Evolutionary conservation across 1,284 basidiomycete species (phyloP).

Genomic region (Ceratobasidium sp.): DNA sequence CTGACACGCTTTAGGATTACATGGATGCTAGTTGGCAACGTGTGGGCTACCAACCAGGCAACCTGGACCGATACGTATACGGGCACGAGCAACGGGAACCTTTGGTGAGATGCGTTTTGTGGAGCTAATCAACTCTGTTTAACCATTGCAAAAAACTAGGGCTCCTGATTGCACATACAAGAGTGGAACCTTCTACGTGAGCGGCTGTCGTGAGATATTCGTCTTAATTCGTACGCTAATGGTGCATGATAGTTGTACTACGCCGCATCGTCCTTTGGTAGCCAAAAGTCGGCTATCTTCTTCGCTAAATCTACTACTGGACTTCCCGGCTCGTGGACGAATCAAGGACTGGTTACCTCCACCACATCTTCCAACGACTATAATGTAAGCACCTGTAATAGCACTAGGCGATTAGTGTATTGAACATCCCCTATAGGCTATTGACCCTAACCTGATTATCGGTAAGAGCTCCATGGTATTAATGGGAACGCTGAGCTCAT

Average conservation of each 20-base stretch:
- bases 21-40: constrained; percentile 65
- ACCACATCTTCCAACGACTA: constrained; percentile 61
- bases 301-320: constrained; percentile 51
- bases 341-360: constrained; percentile 66
- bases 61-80: constrained; percentile 67
- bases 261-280: constrained; percentile 54
- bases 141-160: no score
- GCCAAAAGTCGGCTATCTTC: constrained; percentile 53
- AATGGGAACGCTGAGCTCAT: not conserved
- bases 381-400: constrained; percentile 60
- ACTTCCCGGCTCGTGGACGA: constrained; percentile 60
- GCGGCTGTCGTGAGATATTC: no score
- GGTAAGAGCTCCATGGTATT: constrained; percentile 6
- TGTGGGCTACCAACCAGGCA: constrained; percentile 65
- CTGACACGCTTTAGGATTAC: constrained; percentile 18
- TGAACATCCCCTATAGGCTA: constrained; percentile 60
- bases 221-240: no score
- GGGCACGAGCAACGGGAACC: constrained; percentile 62
- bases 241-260: constrained; percentile 54
- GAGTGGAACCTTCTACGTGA: constrained; percentile 63
- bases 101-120: constrained; percentile 49
- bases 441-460: constrained; percentile 61
- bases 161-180: constrained; percentile 67
- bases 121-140: no score
- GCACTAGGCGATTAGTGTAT: no score